A percentile compares a stretch with the other conserved stretches of the same genome.
These are phyloP conservation scores for Escovopsis weberi DNA, from an alignment of 2,329 filamentous ascomycete species.

Conservation along the genomic window DNA sequence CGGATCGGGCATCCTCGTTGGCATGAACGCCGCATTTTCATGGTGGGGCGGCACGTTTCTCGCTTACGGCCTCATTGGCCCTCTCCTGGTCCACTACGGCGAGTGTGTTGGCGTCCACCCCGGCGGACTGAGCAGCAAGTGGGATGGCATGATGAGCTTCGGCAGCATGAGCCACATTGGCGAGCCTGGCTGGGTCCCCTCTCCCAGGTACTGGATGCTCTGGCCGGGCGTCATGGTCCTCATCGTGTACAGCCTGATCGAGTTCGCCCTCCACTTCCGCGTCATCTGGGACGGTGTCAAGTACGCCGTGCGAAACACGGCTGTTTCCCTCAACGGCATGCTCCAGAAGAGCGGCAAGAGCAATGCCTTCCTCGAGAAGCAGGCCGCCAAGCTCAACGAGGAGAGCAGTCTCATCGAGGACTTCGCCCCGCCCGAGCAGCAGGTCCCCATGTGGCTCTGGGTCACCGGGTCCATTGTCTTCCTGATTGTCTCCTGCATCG, in stretches of 20 bases:
- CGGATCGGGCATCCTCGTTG: conserved; percentile 37
- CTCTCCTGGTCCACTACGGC: conserved; percentile 33
- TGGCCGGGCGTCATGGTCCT: conserved; percentile 32
- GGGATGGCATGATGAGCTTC: conserved; percentile 18
- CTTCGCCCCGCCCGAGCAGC: conserved; percentile 26
- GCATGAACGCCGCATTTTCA: conserved; percentile 40
- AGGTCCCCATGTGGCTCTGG: conserved; percentile 42
- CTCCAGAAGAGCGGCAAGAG: conserved; percentile 18
- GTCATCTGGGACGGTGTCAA: conserved; percentile 22
- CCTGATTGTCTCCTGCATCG: conserved; percentile 36
- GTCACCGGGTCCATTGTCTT: conserved; percentile 29
- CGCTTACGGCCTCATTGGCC: conserved; percentile 39
- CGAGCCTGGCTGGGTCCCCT: conserved; percentile 16
- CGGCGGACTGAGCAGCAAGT: conserved; percentile 13
- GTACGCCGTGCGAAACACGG: conserved; percentile 18
- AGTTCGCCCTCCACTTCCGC: conserved; percentile 25
- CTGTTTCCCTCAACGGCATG: conserved; percentile 15
- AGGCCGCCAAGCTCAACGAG: conserved; percentile 20
- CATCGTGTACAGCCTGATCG: conserved; percentile 24
- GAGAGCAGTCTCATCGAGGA: conserved; percentile 21
- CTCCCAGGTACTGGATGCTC: conserved; percentile 28
- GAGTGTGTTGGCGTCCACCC: conserved; percentile 30
- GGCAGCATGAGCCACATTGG: conserved; percentile 16
- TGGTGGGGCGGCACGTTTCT: conserved; percentile 41
- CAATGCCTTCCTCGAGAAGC: conserved; percentile 19